Conservation (phyloP, 2,329 filamentous ascomycete genomes). For the Rutstroemia sp. region DNA sequence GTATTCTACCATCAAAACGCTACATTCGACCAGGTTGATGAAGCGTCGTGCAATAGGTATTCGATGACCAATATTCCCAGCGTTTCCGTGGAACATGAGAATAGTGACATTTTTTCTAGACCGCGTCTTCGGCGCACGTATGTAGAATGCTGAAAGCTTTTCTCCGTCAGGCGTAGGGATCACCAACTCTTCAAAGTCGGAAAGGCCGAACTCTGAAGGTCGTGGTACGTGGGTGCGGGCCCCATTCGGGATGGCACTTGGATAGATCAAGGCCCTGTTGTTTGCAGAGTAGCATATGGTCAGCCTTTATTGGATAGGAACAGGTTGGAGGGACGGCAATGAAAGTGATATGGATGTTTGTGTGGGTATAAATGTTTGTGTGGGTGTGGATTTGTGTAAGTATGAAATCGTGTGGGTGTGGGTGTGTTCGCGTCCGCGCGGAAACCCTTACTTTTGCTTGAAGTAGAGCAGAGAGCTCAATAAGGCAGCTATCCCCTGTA, state of each 20-base stretch:
- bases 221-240: constrained; percentile 81
- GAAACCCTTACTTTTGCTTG: constrained; percentile 77
- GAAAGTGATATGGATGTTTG: neutral
- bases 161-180: constrained; percentile 91
- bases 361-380: neutral
- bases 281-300: neutral
- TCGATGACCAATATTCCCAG: constrained; percentile 92
- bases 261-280: constrained; percentile 85
- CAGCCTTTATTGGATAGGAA: neutral
- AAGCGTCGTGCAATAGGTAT: constrained; percentile 87
- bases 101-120: constrained; percentile 65
- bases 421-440: neutral
- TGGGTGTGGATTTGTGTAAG: neutral
- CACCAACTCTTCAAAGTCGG: constrained; percentile 82
- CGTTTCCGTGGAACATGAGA: constrained; percentile 96
- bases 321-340: neutral
- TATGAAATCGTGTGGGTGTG: neutral
- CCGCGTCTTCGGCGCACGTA: constrained; percentile 56
- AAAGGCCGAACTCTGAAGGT: constrained; percentile 77
- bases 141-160: constrained; percentile 81
- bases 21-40: constrained; percentile 75
- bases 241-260: constrained; percentile 79
- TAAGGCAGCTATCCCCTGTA: constrained; percentile 62
- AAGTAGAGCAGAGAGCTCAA: constrained; percentile 87
- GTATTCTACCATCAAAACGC: constrained; percentile 97